Conservation (phyloP, 2,329 filamentous ascomycete genomes). For the Emmonsiellopsis sp. region DNA sequence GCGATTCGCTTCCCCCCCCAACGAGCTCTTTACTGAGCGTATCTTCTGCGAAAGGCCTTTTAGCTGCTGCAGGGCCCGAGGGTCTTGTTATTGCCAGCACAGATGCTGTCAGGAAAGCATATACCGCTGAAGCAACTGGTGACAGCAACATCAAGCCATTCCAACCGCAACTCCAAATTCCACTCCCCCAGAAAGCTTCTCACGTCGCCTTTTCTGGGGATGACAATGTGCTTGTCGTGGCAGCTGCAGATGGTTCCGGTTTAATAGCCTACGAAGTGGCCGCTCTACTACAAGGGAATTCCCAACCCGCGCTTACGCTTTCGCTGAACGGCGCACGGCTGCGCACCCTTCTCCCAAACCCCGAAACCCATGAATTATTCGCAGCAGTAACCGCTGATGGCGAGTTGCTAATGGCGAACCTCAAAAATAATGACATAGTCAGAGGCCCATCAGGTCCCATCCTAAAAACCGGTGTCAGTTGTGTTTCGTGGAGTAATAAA, state of each 20-base stretch:
- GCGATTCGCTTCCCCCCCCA: conserved; percentile 58
- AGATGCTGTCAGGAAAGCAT: conserved; percentile 66
- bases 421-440: conserved; percentile 56
- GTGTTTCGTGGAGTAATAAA: conserved; percentile 81
- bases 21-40: conserved; percentile 78
- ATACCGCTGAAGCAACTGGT: conserved; percentile 48
- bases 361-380: conserved; percentile 54
- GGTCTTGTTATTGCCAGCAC: conserved; percentile 68
- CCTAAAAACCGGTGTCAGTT: conserved; percentile 68
- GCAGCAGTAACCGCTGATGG: conserved; percentile 74
- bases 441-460: conserved; percentile 53
- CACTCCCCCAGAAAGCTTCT: conserved; percentile 66
- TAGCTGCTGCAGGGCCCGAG: conserved; percentile 82
- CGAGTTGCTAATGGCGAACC: conserved; percentile 72
- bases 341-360: conserved; percentile 70
- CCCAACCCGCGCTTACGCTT: conserved; percentile 64
- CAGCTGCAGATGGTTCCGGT: conserved; percentile 71
- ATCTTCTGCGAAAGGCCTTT: conserved; percentile 67
- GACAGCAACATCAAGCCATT: conserved; percentile 62
- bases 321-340: conserved; percentile 66
- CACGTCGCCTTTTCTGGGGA: conserved; percentile 89
- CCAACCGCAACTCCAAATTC: conserved; percentile 62
- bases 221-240: conserved; percentile 73
- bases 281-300: conserved; percentile 55
- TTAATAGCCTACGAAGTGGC: conserved; percentile 75